Evolutionary conservation across 257 asterid genomes (phyloP), one percentile per base, ranked within the genome.

Genomic region (Leptodermis oblonga): DNA sequence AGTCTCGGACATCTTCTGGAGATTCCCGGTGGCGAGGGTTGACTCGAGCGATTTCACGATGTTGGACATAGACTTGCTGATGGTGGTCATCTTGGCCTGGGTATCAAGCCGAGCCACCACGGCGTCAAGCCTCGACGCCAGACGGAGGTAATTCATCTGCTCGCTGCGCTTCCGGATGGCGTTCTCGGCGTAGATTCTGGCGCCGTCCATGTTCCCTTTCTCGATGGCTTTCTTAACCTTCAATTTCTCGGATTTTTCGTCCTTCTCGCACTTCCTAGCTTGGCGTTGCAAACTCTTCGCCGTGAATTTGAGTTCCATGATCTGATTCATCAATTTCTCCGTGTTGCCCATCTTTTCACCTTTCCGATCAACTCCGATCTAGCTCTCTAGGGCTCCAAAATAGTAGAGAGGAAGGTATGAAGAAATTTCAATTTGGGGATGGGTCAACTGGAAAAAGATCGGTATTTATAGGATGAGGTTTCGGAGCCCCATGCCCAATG

Each of bases 121-220:
- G 72, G 97, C 99, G 79, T 93, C 99, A 30, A 93, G 96, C 18
- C 97, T 87, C 7, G 99, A 93, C 37, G 97, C 58, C 30, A 92
- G 81, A 22, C 99, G 99, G 84, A 90, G 97, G 74, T 89, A 91
- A 68, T 91, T 91, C 95, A 91, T 86, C 86, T 91, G 97, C 82
- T 94, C 98, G 89, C 30, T 90, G 39, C 96, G 94, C 79, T 94
- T 94, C 23, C 98, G 92, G 82, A 94, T 94, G 36, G 98, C 84
- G 77, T 94, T 94, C 87, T 94, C 97, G 73, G 99, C 98, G 87
- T 94, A 91, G 87, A 91, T 94, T 61, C 99, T 83, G 0, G 96
- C 98, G 42, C 98, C 99, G 80, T 94, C 99, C 97, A 94, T 83
- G 87, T 94, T 94, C 0, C 99, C 99, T 62, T 94, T 94, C 85